Conservation (phyloP, 495 filamentous ascomycete genomes). For the Penicillium maclennaniae region DNA sequence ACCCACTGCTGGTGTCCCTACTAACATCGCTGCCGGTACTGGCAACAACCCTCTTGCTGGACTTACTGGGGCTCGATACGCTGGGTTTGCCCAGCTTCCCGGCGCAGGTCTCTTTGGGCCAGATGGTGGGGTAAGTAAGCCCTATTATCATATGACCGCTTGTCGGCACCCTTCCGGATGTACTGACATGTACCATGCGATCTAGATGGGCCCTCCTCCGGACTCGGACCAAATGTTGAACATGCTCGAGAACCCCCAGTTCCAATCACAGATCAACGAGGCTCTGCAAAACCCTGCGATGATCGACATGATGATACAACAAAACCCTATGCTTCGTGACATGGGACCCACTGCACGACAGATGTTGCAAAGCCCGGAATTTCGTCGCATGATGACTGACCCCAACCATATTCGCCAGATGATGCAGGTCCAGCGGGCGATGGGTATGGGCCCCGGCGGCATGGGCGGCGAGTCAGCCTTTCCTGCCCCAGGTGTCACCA, state of each 20-base stretch:
- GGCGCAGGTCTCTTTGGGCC: slow-evolving; percentile 88
- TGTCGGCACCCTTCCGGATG: not conserved
- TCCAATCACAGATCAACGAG: slow-evolving; percentile 83
- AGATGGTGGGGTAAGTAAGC: slow-evolving; percentile 86
- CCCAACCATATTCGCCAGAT: slow-evolving; percentile 77
- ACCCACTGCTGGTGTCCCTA: slow-evolving; percentile 63
- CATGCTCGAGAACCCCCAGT: slow-evolving; percentile 83
- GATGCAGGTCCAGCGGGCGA: slow-evolving; percentile 68
- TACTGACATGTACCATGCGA: slow-evolving; percentile 15
- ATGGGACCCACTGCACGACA: slow-evolving; percentile 77
- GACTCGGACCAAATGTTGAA: slow-evolving; percentile 72
- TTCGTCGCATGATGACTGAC: slow-evolving; percentile 94
- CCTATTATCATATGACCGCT: not conserved
- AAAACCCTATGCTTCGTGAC: slow-evolving; percentile 81
- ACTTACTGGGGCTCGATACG: slow-evolving; percentile 90
- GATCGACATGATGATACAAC: slow-evolving; percentile 85
- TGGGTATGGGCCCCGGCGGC: slow-evolving; percentile 53
- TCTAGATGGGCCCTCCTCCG: slow-evolving; percentile 86
- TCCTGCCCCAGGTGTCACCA: slow-evolving; percentile 84
- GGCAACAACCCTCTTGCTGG: slow-evolving; percentile 87
- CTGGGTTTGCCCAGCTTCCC: slow-evolving; percentile 85
- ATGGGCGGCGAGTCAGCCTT: slow-evolving; percentile 54
- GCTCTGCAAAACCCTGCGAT: slow-evolving; percentile 89
- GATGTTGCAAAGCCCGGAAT: slow-evolving; percentile 78
- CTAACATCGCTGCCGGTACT: slow-evolving; percentile 87